Evolutionary conservation across 805 yeast genomes (phyloP), one percentile per base, ranked within the genome.

Genomic region (Candida suzukii): DNA sequence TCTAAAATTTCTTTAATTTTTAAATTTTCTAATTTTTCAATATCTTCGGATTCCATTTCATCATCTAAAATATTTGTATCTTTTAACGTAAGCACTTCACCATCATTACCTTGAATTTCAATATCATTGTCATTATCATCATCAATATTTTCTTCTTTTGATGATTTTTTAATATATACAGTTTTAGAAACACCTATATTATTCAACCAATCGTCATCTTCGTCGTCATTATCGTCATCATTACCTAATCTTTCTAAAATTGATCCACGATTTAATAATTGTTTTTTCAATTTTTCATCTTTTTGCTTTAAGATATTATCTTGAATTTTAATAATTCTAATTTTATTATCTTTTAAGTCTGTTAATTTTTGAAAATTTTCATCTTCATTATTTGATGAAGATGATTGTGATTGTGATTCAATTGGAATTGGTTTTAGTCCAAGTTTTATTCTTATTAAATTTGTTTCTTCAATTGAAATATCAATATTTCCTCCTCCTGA

Each of bases 31-130:
- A 76, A 67, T 24, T 56, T 66, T 25, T 80, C 63, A 46, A 58
- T 63, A 20, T 60, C 64, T 2, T 63, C 71, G 27, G 49, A 53
- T 24, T 53, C 66, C 24, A 57, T 57, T 26, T 63, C 72, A 26
- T 50, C 54, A 24, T 53, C 67, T 14, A 67, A 47, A 14, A 73
- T 45, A 19, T 60, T 57, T n/a, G 56, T 49, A 47, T 80, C 86
- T 37, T 76, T 70, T 38, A 83, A 61, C 0, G 88, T 83, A 39
- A 84, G 60, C 3, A 82, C 64, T 1, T 67, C 74, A 7, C 68
- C 65, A n/a, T 64, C 48, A 1, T 63, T 72, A 3, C 64, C 61
- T 14, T 73, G 34, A 1, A 64, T 67, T 6, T 61, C 52, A 9
- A 67, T 47, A 24, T 60, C 68, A 12, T 59, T 58, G 2, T 50